phyloP scores from a whole-genome alignment of 2,329 filamentous ascomycete genomes.

The Purpureocillium takamizusanense region DNA sequence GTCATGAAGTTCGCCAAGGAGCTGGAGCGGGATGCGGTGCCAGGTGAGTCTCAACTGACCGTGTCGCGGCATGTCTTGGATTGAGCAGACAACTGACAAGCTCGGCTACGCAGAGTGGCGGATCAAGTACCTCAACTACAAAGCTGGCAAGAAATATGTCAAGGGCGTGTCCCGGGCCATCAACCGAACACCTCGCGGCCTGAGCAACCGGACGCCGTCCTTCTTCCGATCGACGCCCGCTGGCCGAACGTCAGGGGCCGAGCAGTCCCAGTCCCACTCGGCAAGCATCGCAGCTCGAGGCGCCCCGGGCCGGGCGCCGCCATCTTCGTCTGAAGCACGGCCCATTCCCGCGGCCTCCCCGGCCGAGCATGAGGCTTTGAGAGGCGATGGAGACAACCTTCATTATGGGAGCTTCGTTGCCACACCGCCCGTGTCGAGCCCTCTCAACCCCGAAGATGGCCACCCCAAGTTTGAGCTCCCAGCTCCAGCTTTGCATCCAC shows the following conservation, averaged over 20 bases:
- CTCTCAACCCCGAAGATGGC: constrained; percentile 4
- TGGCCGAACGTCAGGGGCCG: constrained; percentile 1
- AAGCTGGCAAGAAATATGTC: constrained; percentile 88
- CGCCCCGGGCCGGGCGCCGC: no score
- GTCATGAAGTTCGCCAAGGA: constrained; percentile 12
- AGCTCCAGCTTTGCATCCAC: constrained; percentile 39
- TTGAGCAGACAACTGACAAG: constrained; percentile 2
- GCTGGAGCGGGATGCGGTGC: constrained; percentile 48
- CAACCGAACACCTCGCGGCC: constrained; percentile 42
- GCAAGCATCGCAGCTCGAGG: no score
- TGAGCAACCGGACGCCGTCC: constrained; percentile 21
- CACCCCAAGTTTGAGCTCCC: constrained; percentile 41
- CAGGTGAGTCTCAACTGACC: constrained; percentile 41
- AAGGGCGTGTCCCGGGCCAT: constrained; percentile 73
- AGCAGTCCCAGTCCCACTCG: background rate
- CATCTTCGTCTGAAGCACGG: no score
- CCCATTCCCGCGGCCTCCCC: no score
- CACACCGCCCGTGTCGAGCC: constrained; percentile 27
- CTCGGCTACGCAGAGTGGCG: constrained; percentile 60
- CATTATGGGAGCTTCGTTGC: constrained; percentile 46
- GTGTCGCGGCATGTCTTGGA: background rate
- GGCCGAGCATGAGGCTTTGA: constrained; percentile 24
- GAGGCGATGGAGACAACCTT: constrained; percentile 24
- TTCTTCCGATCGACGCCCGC: constrained; percentile 15
- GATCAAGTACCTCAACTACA: constrained; percentile 90